phyloP scores from a whole-genome alignment of 768 basidiomycete genomes.

The Xerocomellus amylosporus region DNA sequence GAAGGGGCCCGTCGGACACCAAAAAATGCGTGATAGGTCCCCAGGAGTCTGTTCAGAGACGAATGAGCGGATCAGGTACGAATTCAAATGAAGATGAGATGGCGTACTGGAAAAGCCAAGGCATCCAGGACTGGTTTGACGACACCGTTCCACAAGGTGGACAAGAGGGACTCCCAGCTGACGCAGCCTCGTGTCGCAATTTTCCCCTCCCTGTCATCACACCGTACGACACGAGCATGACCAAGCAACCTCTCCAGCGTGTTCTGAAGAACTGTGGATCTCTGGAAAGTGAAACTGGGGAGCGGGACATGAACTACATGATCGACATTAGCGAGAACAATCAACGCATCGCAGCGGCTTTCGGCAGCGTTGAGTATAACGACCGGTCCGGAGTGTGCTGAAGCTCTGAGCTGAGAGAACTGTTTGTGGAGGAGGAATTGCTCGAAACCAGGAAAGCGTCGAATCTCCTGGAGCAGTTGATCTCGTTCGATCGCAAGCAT shows the following conservation, averaged over 20 bases:
- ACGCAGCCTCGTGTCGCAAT: too few relatives aligned
- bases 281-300: neutral
- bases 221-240: too few relatives aligned
- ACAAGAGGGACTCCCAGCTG: too few relatives aligned
- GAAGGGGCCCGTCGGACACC: too few relatives aligned
- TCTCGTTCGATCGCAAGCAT: neutral
- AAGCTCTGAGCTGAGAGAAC: neutral
- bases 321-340: neutral
- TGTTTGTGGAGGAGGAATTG: neutral
- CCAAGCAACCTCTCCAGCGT: too few relatives aligned
- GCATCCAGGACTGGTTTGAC: neutral
- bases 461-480: neutral
- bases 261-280: neutral
- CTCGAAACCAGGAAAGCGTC: slow-evolving; percentile 1
- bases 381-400: neutral
- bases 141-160: too few relatives aligned
- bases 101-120: neutral
- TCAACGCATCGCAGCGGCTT: slow-evolving; percentile 33
- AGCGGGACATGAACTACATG: slow-evolving; percentile 5
- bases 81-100: too few relatives aligned
- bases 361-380: neutral
- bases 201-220: too few relatives aligned
- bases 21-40: too few relatives aligned
- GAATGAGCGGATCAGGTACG: neutral
- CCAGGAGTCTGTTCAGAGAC: neutral